Base-by-base conservation (phyloP, 202 grass and related monocot genomes). In the Schoenoplectus triqueter region DNA sequence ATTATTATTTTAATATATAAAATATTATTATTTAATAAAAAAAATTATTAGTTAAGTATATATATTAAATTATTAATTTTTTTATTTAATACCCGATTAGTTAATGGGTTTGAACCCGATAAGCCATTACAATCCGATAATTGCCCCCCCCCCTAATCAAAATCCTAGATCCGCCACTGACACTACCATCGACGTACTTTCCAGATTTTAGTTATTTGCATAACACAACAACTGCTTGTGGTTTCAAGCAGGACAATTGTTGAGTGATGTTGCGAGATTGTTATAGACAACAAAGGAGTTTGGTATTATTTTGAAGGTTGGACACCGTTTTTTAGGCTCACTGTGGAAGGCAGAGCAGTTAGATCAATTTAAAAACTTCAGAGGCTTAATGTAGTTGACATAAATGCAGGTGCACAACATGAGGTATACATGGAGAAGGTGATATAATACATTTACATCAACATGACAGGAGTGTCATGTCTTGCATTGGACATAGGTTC, bases 211-310 rank as follows among this genome's bases (percentile, higher is more conserved):
- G 19, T 10, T 75, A 75, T 55, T 50, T 54, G 47, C 5, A 75
- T 14, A 75, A 75, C 39, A 10, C 9, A 72, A 49, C 44, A 72
- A 1, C 15, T 72, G 15, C 2, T 72, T 72, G 42, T 48, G 69
- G 69, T 52, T 31, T 75, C 72, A 75, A 55, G 72, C 69, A 73
- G 5, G 46, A 39, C 6, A 75, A 75, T 75, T 13, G 9, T 21
- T 31, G 9, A 54, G 48, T 54, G 17, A 75, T 75, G 52, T 31
- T 52, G 4, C 71, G 22, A 74, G 48, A 22, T 75, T 8, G 5
- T 54, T 19, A 13, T 31, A 73, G 19, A 74, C 15, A 70, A 31
- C 71, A 74, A 31, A 31, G 47, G 31, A 31, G 71, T 14, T 50
- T 54, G 48, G 48, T 55, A 55, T 1, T 55, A 22, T 31, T 75